phyloP scores from a whole-genome alignment of 495 filamentous ascomycete species.

The Hypoxylon lienhwacheense region DNA sequence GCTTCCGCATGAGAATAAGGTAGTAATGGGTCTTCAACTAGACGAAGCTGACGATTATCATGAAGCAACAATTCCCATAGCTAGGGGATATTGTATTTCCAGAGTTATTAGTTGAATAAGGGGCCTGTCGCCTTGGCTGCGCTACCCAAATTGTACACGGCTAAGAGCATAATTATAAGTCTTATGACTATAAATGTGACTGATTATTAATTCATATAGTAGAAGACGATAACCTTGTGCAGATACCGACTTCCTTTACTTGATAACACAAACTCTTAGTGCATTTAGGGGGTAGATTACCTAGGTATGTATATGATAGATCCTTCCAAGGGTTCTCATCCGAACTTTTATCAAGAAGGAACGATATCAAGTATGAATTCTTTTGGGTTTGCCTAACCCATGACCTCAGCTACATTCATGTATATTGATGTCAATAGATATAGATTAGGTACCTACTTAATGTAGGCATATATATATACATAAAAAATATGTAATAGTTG shows the following conservation, averaged over 20 bases:
- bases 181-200: too few relatives aligned
- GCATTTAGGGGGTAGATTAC: not conserved
- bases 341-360: not conserved
- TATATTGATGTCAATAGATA: too few relatives aligned
- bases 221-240: too few relatives aligned
- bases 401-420: too few relatives aligned
- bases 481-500: too few relatives aligned
- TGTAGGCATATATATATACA: too few relatives aligned
- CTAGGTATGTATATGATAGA: too few relatives aligned
- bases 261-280: not conserved
- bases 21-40: constrained; percentile 5
- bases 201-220: too few relatives aligned
- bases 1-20: constrained; percentile 19
- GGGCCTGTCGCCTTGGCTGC: constrained; percentile 19
- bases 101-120: constrained; percentile 13
- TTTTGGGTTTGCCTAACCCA: too few relatives aligned
- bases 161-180: too few relatives aligned
- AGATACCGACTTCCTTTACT: not conserved
- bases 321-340: constrained; percentile 1
- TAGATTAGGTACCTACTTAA: too few relatives aligned
- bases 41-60: constrained; percentile 27
- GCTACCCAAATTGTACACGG: constrained; percentile 13
- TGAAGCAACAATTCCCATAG: constrained; percentile 32
- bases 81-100: constrained; percentile 3
- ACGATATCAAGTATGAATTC: too few relatives aligned